Evolutionary conservation across 2,329 filamentous ascomycete species (phyloP).

Genomic region (Cytospora piceicola): DNA sequence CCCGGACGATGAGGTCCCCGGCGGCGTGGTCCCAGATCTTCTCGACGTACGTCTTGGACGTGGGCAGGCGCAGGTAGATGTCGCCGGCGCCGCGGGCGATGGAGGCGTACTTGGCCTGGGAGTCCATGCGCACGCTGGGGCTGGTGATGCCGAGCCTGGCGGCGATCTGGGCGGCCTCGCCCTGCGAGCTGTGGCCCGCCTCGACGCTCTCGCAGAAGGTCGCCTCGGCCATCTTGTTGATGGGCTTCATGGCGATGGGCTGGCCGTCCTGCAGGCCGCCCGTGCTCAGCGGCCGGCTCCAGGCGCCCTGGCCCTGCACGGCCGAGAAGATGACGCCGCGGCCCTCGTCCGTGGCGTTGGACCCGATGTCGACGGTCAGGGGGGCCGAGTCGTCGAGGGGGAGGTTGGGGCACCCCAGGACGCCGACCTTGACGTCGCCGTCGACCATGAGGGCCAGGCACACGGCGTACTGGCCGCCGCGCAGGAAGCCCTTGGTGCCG

Average conservation of each 20-base stretch:
- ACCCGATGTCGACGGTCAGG: conserved; percentile 72
- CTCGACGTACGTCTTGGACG: conserved; percentile 83
- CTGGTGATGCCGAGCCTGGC: conserved; percentile 82
- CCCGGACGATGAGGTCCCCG: conserved; percentile 89
- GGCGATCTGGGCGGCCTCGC: conserved; percentile 84
- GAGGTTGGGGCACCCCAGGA: conserved; percentile 93
- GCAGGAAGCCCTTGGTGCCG: conserved; percentile 94
- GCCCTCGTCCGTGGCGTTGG: conserved; percentile 73
- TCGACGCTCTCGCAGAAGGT: conserved; percentile 98
- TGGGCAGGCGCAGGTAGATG: conserved; percentile 88
- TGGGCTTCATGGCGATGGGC: conserved; percentile 77
- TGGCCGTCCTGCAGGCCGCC: conserved; percentile 59
- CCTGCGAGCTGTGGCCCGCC: conserved; percentile 87
- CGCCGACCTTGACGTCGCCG: conserved; percentile 90
- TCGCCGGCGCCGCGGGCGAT: conserved; percentile 94
- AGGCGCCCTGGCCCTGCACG: conserved; percentile 76
- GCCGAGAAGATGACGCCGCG: conserved; percentile 90
- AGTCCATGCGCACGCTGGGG: conserved; percentile 94
- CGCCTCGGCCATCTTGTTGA: conserved; percentile 75
- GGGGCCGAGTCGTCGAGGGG: conserved; percentile 79
- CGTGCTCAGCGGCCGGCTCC: conserved; percentile 71
- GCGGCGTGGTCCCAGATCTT: conserved; percentile 99
- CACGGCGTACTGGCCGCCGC: conserved; percentile 96
- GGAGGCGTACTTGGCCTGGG: conserved; percentile 95
- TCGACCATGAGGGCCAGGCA: conserved; percentile 91